A percentile compares a stretch with the other conserved stretches of the same genome.
phyloP scores from a whole-genome alignment of 2,329 filamentous ascomycete genomes.

The Stemphylium beticola region DNA sequence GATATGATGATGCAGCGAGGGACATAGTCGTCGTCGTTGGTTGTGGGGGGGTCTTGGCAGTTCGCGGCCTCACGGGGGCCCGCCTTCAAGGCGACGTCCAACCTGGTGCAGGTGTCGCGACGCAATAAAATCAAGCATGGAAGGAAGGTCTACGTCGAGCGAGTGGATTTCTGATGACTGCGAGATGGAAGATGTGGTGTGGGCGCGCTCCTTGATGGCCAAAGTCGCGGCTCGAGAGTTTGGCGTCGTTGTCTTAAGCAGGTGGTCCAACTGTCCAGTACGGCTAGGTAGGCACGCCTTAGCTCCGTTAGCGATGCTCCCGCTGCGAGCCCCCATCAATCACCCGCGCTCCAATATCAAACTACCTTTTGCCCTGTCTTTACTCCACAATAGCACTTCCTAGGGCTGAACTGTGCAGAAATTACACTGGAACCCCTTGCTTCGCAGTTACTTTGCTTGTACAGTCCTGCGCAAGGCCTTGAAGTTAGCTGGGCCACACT shows the following conservation, averaged over 20 bases:
- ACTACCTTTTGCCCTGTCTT: not conserved
- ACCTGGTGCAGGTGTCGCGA: constrained; percentile 51
- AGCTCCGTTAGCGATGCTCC: constrained; percentile 12
- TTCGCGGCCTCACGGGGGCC: constrained; percentile 45
- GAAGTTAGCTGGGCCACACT: not conserved
- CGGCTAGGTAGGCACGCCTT: constrained; percentile 17
- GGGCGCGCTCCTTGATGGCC: constrained; percentile 44
- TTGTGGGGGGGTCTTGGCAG: constrained; percentile 43
- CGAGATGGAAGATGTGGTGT: constrained; percentile 43
- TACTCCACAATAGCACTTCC: not conserved
- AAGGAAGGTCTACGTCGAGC: constrained; percentile 39
- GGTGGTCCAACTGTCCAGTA: constrained; percentile 16
- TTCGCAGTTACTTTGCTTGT: not conserved
- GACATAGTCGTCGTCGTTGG: constrained; percentile 45
- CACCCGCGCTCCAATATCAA: constrained; percentile 14
- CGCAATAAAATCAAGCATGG: constrained; percentile 48
- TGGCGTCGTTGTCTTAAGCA: constrained; percentile 17
- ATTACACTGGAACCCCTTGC: not conserved
- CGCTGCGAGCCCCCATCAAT: constrained; percentile 11
- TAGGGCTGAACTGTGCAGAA: not conserved
- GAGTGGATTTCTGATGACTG: constrained; percentile 37
- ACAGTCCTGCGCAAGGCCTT: not conserved
- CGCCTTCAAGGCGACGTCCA: constrained; percentile 49
- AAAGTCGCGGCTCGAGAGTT: constrained; percentile 32
- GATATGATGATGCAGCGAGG: constrained; percentile 46